Evolutionary conservation across 2,329 filamentous ascomycete species (phyloP), one percentile per base, ranked within the genome.

Genomic region (Rhynchosporium agropyri): DNA sequence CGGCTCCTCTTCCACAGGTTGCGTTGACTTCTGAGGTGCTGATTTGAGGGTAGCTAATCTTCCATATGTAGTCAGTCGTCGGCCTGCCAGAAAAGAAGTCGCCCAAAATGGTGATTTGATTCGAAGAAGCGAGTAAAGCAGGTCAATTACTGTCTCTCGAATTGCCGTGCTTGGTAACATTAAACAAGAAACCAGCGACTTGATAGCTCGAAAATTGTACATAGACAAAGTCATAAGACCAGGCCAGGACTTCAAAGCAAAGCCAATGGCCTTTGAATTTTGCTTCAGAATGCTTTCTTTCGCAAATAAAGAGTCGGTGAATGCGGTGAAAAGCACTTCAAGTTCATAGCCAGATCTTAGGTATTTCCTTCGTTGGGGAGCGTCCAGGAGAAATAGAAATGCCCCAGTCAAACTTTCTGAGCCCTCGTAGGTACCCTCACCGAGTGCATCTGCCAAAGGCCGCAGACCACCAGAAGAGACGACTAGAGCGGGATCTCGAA

Each of bases 51-150:
- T 95, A 7, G 92, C 88, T 43, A 98, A 93, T 70, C 96, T 85
- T n/a, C 93, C 94, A 75, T 99, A 99, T 0, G 95, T 99, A 0
- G 96, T 99, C 53, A 99, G 80, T 64, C 96, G 84, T 68, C 95
- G 86, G 7, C 95, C 96, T 42, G 96, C 95, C 53, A 99, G 83
- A 74, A 97, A 99, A 0, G 94, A 96, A 0, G 92, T 93, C 7
- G 95, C 96, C 95, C 95, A 99, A 8, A 92, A 88, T 49, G 95
- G 87, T 63, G 93, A 89, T 70, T 98, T 98, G 73, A 99, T 97
- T 42, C 94, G 87, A 58, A 99, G 77, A 2, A 89, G 75, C 0
- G 83, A 82, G 72, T 96, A 97, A 20, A 99, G 77, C 12, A 99
- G 80, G 74, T 99, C 95, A 65, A 99, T 82, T 20, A 97, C 87